Evolutionary conservation across 352 stramenopile genomes (phyloP).

Genomic region (Salisapilia sapeloensis): DNA sequence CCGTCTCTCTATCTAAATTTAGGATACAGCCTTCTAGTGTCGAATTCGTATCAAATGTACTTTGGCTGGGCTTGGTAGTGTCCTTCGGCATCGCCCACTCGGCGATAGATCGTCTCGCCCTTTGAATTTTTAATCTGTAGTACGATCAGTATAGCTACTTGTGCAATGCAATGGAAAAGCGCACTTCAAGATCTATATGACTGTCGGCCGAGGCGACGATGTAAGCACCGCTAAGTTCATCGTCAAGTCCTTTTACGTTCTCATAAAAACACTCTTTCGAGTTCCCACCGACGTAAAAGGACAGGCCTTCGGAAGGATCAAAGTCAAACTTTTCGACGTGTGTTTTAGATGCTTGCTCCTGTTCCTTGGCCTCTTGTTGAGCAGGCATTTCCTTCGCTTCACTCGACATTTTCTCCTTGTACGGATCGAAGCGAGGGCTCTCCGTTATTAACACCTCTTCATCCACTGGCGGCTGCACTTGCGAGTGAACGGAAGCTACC

Average conservation of each 20-base stretch:
- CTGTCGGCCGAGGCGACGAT: slow-evolving; percentile 55
- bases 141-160: not conserved
- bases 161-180: not conserved
- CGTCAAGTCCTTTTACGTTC: slow-evolving; percentile 45
- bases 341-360: slow-evolving; percentile 12
- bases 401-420: slow-evolving; percentile 13
- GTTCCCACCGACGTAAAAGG: slow-evolving; percentile 35
- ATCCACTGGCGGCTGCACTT: no score
- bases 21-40: not conserved
- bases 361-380: slow-evolving; percentile 2
- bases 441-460: slow-evolving; percentile 12
- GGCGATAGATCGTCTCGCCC: slow-evolving; percentile 28
- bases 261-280: slow-evolving; percentile 48
- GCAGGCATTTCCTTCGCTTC: slow-evolving; percentile 2
- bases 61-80: slow-evolving; percentile 46
- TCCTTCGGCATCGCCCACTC: slow-evolving; percentile 41
- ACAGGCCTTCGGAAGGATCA: slow-evolving; percentile 62
- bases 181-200: slow-evolving; percentile 43
- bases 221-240: slow-evolving; percentile 46
- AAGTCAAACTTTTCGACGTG: slow-evolving; percentile 58
- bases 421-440: slow-evolving; percentile 43
- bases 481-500: no score
- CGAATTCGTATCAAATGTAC: slow-evolving; percentile 8
- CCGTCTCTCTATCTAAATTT: slow-evolving; percentile 12
- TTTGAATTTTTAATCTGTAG: slow-evolving; percentile 46